Conservation (phyloP, 305 asterid genomes). For the Euphrasia arctica region DNA sequence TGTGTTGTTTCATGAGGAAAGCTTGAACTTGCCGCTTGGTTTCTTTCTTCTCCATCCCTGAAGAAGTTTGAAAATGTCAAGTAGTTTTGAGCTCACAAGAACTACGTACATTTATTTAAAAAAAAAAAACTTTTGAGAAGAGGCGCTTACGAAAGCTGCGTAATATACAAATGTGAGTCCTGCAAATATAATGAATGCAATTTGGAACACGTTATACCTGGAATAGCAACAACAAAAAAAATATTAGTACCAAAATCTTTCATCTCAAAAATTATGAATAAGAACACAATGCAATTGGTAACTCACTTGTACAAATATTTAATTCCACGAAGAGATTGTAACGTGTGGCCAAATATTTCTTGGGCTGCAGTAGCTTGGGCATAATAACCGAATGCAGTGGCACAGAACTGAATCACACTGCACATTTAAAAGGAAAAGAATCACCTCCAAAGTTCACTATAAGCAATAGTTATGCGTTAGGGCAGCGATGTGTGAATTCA, state of each 20-base stretch:
- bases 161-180: slow-evolving; percentile 95
- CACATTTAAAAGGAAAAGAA: slow-evolving; percentile 30
- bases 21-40: slow-evolving; percentile 74
- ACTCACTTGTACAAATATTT: slow-evolving; percentile 95
- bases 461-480: slow-evolving; percentile 13
- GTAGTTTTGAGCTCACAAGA: slow-evolving; percentile 17
- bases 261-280: neutral
- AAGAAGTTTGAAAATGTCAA: neutral
- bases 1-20: slow-evolving; percentile 48
- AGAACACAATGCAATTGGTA: slow-evolving; percentile 2
- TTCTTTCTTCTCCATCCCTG: slow-evolving; percentile 96
- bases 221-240: slow-evolving; percentile 20
- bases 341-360: slow-evolving; percentile 97
- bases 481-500: neutral
- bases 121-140: neutral
- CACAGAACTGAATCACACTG: slow-evolving; percentile 99
- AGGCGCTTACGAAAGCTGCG: slow-evolving; percentile 68
- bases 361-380: slow-evolving; percentile 99
- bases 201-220: slow-evolving; percentile 98
- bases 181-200: slow-evolving; percentile 83
- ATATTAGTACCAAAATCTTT: neutral
- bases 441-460: slow-evolving; percentile 16
- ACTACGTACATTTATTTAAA: neutral
- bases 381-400: slow-evolving; percentile 94
- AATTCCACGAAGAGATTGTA: slow-evolving; percentile 97